A percentile compares a stretch with the other conserved stretches of the same genome.
These are phyloP conservation scores for Albophoma yamanashiensis DNA, from an alignment of 2,329 filamentous ascomycete genomes.

Conservation along the genomic window DNA sequence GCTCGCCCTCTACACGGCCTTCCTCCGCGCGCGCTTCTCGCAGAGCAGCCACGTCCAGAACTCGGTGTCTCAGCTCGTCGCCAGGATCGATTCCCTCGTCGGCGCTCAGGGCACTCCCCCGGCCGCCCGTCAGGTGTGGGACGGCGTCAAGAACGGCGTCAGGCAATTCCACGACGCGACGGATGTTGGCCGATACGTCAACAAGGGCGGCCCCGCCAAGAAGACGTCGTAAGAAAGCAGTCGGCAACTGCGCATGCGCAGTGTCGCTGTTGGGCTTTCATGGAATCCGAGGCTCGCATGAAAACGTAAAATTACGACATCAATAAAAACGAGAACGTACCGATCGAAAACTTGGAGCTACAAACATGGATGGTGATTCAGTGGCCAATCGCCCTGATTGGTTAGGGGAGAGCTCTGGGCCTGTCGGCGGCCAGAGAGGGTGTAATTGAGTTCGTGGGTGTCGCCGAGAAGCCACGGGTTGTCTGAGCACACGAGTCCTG, in stretches of 20 bases:
- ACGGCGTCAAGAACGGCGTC: constrained; percentile 59
- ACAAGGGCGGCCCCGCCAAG: constrained; percentile 41
- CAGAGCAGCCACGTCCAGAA: constrained; percentile 92
- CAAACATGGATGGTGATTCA: neutral
- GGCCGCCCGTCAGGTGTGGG: constrained; percentile 69
- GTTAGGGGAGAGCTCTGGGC: neutral
- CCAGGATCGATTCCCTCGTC: constrained; percentile 69
- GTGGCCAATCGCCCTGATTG: neutral
- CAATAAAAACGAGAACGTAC: neutral
- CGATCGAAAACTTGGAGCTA: neutral
- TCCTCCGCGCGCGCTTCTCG: constrained; percentile 80
- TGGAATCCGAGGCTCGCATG: neutral
- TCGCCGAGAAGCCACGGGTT: neutral
- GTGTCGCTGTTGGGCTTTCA: neutral
- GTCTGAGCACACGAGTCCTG: neutral
- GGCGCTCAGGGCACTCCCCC: constrained; percentile 83
- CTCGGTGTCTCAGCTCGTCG: constrained; percentile 61
- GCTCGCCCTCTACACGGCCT: constrained; percentile 74
- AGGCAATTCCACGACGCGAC: constrained; percentile 71
- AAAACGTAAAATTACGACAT: neutral
- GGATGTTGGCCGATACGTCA: constrained; percentile 64
- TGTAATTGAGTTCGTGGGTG: neutral
- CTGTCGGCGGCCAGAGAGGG: neutral
- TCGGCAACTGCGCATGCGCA: neutral
- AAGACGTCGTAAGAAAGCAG: constrained; percentile 26